These are phyloP conservation scores for Potentilla sterilis DNA, from an alignment of 306 rosid species.

Conservation along the genomic window DNA sequence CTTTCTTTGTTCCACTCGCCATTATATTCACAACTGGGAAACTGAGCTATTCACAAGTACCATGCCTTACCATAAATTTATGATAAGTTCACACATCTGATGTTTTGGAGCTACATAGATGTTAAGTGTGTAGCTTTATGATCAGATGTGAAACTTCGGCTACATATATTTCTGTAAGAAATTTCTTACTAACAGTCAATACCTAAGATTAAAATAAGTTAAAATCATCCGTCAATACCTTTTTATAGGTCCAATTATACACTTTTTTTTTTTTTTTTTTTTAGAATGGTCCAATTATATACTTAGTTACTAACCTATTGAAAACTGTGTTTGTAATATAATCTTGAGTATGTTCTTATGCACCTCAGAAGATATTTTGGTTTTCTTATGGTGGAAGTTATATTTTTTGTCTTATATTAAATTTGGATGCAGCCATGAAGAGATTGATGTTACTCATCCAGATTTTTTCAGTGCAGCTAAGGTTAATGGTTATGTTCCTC, in stretches of 20 bases:
- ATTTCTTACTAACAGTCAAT: neutral
- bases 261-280: too few species aligned
- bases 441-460: slow-evolving; percentile 94
- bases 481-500: slow-evolving; percentile 78
- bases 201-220: neutral
- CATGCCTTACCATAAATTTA: slow-evolving; percentile 9
- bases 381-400: neutral
- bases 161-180: neutral
- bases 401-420: slow-evolving; percentile 8
- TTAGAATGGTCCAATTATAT: too few species aligned
- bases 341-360: neutral
- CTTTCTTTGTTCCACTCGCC: slow-evolving; percentile 15
- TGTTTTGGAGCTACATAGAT: neutral
- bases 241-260: neutral
- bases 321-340: neutral
- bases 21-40: slow-evolving; percentile 6
- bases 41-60: neutral
- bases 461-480: slow-evolving; percentile 86
- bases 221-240: too few species aligned
- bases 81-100: neutral
- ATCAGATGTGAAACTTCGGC: neutral
- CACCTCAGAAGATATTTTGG: neutral
- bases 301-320: neutral
- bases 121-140: neutral
- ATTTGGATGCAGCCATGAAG: slow-evolving; percentile 85